A percentile compares a stretch with the other conserved stretches of the same genome.
phyloP scores from a whole-genome alignment of 345 rosid genomes.

The Diplotaxis tenuifolia region DNA sequence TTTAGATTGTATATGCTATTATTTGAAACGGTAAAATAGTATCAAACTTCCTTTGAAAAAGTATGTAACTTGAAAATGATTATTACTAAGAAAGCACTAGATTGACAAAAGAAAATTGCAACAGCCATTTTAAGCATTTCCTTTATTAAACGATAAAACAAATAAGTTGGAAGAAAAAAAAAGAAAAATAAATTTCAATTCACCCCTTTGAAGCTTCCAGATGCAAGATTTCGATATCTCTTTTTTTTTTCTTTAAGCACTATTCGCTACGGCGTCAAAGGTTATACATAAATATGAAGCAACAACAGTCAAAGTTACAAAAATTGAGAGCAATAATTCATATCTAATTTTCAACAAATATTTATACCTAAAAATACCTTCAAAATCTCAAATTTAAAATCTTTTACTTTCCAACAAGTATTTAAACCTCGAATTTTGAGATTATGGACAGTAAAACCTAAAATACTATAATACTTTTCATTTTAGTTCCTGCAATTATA shows the following conservation, averaged over 20 bases:
- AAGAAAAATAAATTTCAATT: background rate
- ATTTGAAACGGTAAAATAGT: background rate
- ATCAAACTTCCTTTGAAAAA: too few species aligned
- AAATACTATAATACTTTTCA: too few species aligned
- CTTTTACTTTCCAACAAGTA: too few species aligned
- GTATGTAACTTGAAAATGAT: background rate
- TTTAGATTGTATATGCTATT: background rate
- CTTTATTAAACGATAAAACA: background rate
- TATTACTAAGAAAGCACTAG: background rate
- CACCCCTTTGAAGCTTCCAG: background rate
- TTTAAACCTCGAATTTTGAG: too few species aligned
- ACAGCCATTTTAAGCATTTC: background rate
- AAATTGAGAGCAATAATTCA: conserved; percentile 29
- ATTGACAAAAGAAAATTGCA: background rate
- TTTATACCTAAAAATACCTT: too few species aligned
- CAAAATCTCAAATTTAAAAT: too few species aligned
- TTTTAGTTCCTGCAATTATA: too few species aligned
- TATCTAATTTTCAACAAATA: too few species aligned
- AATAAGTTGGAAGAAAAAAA: background rate
- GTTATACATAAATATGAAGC: conserved; percentile 23
- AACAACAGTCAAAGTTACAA: conserved; percentile 22
- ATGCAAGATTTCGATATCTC: background rate
- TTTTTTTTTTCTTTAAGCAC: conserved; percentile 6
- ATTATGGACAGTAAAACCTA: too few species aligned
- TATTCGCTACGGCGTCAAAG: conserved; percentile 20